These are phyloP conservation scores for Solanum bulbocastanum DNA, from an alignment of 257 asterid species.

Conservation along the genomic window DNA sequence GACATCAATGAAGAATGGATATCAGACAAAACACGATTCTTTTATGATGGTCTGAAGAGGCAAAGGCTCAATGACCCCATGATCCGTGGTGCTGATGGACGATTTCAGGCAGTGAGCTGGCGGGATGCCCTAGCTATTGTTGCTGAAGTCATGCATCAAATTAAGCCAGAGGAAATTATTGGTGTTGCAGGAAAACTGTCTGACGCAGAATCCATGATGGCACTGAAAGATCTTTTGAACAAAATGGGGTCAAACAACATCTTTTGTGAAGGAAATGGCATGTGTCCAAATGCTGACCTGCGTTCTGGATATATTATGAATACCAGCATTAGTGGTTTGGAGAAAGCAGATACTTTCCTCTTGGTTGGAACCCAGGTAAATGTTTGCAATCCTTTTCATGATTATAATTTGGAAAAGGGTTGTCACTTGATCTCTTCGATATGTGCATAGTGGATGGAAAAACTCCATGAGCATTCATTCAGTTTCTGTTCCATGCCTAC, in stretches of 20 bases:
- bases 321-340: conserved; percentile 84
- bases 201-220: conserved; percentile 97
- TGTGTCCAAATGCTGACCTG: conserved; percentile 71
- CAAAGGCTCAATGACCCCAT: conserved; percentile 97
- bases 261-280: conserved; percentile 94
- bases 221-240: conserved; percentile 84
- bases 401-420: background rate
- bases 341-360: conserved; percentile 90
- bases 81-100: conserved; percentile 96
- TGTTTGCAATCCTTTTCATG: background rate
- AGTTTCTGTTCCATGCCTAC: background rate
- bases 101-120: conserved; percentile 91
- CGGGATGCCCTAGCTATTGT: conserved; percentile 84
- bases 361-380: conserved; percentile 97
- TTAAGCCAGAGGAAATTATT: conserved; percentile 72
- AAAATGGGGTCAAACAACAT: conserved; percentile 87
- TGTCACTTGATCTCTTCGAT: background rate
- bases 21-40: conserved; percentile 97
- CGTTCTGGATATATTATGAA: conserved; percentile 97
- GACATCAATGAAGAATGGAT: conserved; percentile 99
- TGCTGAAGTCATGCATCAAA: conserved; percentile 75
- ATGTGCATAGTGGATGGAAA: background rate
- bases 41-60: conserved; percentile 95
- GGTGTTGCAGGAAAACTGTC: conserved; percentile 97
- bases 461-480: background rate